Conservation (phyloP, 2,329 filamentous ascomycete species). For the Sporothrix pseudoabietina region DNA sequence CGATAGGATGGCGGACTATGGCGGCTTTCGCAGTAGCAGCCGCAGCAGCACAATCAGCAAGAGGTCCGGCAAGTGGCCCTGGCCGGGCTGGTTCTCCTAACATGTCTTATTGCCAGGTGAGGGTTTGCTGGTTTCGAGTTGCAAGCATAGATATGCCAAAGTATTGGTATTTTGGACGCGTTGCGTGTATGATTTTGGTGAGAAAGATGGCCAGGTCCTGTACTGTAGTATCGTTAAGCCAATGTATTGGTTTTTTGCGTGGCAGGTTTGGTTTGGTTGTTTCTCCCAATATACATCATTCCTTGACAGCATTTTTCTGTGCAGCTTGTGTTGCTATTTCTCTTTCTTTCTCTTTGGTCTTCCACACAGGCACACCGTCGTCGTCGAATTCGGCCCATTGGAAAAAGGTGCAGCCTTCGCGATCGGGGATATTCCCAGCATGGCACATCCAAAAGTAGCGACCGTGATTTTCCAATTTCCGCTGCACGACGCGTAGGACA, state of each 20-base stretch:
- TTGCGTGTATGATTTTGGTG: background rate
- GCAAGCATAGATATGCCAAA: background rate
- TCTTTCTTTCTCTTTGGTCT: background rate
- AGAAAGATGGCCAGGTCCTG: background rate
- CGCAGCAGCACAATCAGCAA: slow-evolving; percentile 34
- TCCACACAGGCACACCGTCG: slow-evolving; percentile 76
- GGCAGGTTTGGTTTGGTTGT: background rate
- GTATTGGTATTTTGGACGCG: background rate
- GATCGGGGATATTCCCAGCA: slow-evolving; percentile 69
- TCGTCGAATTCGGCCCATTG: slow-evolving; percentile 86
- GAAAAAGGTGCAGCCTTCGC: slow-evolving; percentile 73
- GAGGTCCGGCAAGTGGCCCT: slow-evolving; percentile 36
- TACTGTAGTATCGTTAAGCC: background rate
- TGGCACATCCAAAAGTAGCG: slow-evolving; percentile 93
- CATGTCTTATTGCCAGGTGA: background rate
- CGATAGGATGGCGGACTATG: slow-evolving; percentile 3
- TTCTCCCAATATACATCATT: background rate
- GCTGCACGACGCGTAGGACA: slow-evolving; percentile 76
- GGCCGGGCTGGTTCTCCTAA: slow-evolving; percentile 36
- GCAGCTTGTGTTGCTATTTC: background rate
- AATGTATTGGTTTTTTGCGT: background rate
- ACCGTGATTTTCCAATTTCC: slow-evolving; percentile 73
- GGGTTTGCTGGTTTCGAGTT: background rate
- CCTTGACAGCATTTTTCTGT: background rate
- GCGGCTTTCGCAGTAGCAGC: slow-evolving; percentile 28